Evolutionary conservation across 75 land plant species (phyloP).

Genomic region (Pinus albicaulis): DNA sequence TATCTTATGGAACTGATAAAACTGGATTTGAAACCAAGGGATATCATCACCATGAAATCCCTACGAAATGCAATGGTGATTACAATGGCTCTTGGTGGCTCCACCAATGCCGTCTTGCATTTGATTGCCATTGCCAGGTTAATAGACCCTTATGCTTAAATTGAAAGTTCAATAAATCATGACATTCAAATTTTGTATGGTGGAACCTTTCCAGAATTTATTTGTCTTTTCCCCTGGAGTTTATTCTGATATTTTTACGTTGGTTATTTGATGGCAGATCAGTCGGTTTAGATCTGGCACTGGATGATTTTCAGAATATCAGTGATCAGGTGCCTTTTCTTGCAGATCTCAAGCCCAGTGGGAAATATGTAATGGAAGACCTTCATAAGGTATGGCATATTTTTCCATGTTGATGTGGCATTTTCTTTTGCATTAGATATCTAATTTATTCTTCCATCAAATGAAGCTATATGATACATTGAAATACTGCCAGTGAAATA

Average conservation of each 20-base stretch:
- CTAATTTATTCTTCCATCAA: background rate
- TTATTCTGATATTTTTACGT: background rate
- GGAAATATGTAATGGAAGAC: slow-evolving; percentile 99
- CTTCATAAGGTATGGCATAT: slow-evolving; percentile 70
- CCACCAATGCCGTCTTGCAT: slow-evolving; percentile 97
- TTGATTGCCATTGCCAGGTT: slow-evolving; percentile 98
- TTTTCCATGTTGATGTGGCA: background rate
- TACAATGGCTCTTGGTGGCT: slow-evolving; percentile 98
- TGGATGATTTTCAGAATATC: slow-evolving; percentile 94
- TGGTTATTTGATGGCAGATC: slow-evolving; percentile 52
- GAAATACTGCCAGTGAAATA: background rate
- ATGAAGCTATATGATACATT: background rate
- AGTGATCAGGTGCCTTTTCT: slow-evolving; percentile 95
- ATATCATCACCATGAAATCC: slow-evolving; percentile 81
- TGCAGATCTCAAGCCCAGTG: slow-evolving; percentile 98
- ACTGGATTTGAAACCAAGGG: slow-evolving; percentile 88
- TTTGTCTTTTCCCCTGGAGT: background rate
- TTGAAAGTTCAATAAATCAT: background rate
- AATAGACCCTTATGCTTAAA: background rate
- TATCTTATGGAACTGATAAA: slow-evolving; percentile 74
- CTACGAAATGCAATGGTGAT: slow-evolving; percentile 94
- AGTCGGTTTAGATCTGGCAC: slow-evolving; percentile 74
- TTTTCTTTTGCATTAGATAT: background rate
- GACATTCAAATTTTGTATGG: background rate
- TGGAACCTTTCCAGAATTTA: background rate